A percentile compares a stretch with the other conserved stretches of the same genome.
phyloP scores from a whole-genome alignment of 139 green algal species.

The Micractinium sp. region DNA sequence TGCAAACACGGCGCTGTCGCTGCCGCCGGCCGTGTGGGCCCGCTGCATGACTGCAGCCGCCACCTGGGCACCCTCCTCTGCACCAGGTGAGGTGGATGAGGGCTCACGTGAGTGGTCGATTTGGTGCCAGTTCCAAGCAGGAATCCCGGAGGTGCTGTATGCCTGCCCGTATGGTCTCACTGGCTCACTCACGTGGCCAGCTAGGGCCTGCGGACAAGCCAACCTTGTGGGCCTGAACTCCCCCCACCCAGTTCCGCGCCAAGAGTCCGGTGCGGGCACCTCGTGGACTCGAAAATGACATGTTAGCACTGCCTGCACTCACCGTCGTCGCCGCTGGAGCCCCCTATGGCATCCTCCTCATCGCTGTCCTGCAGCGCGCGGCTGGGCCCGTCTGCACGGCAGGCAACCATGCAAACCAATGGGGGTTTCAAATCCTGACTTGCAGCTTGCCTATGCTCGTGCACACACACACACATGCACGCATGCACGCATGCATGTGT shows the following conservation, averaged over 20 bases:
- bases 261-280: too few relatives aligned
- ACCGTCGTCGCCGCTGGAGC: background rate
- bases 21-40: background rate
- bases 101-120: background rate
- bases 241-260: too few relatives aligned
- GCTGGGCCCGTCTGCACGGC: slow-evolving; percentile 16
- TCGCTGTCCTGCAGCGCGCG: slow-evolving; percentile 19
- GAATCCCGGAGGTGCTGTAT: background rate
- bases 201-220: background rate
- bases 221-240: background rate
- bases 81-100: background rate
- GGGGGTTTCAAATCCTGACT: too few relatives aligned
- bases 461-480: too few relatives aligned
- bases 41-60: background rate
- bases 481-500: background rate
- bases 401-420: background rate
- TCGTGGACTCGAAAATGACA: too few relatives aligned
- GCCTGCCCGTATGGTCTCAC: background rate
- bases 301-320: background rate
- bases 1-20: background rate
- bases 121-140: too few relatives aligned
- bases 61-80: background rate
- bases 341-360: slow-evolving; percentile 5
- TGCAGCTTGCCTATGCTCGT: too few relatives aligned
- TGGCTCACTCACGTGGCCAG: background rate